Base-by-base conservation (phyloP, 176 grass and related monocot genomes). In the Musa beccarii region DNA sequence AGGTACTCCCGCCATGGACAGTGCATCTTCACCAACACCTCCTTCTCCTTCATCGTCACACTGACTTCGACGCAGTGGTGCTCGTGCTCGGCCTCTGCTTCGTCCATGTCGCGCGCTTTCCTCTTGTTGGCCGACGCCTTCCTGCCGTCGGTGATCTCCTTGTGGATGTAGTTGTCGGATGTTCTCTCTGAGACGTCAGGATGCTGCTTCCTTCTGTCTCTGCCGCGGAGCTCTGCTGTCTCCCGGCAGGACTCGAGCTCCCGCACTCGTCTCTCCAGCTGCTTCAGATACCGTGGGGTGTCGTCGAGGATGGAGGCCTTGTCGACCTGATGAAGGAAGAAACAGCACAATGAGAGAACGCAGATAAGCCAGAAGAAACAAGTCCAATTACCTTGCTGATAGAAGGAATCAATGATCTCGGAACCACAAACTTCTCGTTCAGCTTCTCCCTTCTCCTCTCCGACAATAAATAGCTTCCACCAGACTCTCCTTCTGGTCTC, bases 361-460 rank as follows among this genome's bases (percentile, higher is more conserved):
- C 3, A 43, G 34, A 43, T 43, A 43, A 6, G 34, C 34, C 34
- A 22, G 20, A 22, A 8, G 14, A 23, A 21, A 2, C 20, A 5
- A 17, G 43, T 54, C 21, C 14, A 14, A 23, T 54, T 65, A 92
- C 93, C 90, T 93, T 98, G 76, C 86, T 82, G 83, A 89, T 87
- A n/a, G 88, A 89, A 11, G 94, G 94, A 51, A 93, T 66, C 52
- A 93, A 1, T 2, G 86, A 87, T 81, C 85, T 89, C 10, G 93
- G 83, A 80, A 80, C 56, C 11, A 91, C 10, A 51, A 98, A 93
- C 80, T 93, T 93, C 75, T 91, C 94, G 11, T 91, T 98, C 56
- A 98, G 79, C 75, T 98, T 98, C 76, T 93, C 88, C 9, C 82
- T 82, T 67, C 88, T 86, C 78, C 86, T 91, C 72, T 98, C 84